A percentile compares a stretch with the other conserved stretches of the same genome.
Evolutionary conservation across 352 stramenopile genomes (phyloP).

Genomic region (Pythium phragmitis): DNA sequence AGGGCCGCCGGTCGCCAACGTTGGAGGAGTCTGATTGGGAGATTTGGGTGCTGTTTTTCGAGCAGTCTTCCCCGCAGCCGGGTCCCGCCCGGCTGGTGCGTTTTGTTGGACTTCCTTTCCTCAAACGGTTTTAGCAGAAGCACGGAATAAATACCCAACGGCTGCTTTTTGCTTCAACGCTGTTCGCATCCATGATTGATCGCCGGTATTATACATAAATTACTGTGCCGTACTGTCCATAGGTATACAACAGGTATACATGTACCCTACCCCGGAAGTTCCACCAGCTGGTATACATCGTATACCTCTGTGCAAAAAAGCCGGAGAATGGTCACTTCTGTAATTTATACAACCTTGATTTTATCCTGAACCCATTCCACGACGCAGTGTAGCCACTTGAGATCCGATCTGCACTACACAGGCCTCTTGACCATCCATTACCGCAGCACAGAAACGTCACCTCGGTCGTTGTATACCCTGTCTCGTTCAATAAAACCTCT

Average conservation of each 20-base stretch:
- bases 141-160: neutral
- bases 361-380: neutral
- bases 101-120: constrained; percentile 8
- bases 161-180: constrained; percentile 12
- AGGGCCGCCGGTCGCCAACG: neutral
- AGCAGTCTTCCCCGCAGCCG: neutral
- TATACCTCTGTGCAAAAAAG: neutral
- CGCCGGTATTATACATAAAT: neutral
- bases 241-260: neutral
- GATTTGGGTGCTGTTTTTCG: constrained; percentile 11
- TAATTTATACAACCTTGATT: neutral
- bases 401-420: neutral
- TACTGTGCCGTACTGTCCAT: no score
- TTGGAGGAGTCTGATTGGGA: constrained; percentile 8
- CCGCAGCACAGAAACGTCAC: no score
- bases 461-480: no score
- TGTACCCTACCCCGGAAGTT: neutral
- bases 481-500: no score
- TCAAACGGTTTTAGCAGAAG: constrained; percentile 11
- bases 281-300: neutral
- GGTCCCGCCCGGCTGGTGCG: neutral
- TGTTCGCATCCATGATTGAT: neutral
- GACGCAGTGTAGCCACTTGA: neutral
- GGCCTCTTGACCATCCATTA: no score
- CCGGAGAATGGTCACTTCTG: neutral